Evolutionary conservation across 2,329 filamentous ascomycete genomes (phyloP).

Genomic region (Xylariales sp.): DNA sequence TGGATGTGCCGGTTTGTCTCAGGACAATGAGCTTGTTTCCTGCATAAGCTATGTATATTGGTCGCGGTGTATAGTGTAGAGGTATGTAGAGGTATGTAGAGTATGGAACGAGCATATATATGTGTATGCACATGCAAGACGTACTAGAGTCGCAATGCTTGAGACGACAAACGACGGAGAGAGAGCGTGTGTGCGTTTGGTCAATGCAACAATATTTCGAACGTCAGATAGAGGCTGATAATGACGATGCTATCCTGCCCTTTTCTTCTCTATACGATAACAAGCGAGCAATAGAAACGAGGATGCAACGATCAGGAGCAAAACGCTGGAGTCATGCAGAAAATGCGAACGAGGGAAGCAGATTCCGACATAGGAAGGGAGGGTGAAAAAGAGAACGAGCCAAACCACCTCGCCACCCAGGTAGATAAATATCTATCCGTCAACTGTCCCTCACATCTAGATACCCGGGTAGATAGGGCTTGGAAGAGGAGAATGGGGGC

Average conservation of each 20-base stretch:
- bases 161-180: conserved; percentile 13
- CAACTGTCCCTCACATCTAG: neutral
- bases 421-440: neutral
- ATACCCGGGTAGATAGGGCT: no score
- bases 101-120: neutral
- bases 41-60: conserved; percentile 10
- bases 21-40: conserved; percentile 26
- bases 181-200: conserved; percentile 10
- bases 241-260: conserved; percentile 20
- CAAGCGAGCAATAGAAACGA: neutral
- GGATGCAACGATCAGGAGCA: neutral
- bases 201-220: conserved; percentile 22
- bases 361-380: neutral
- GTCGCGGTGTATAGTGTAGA: neutral
- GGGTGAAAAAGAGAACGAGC: neutral
- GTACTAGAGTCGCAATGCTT: conserved; percentile 19
- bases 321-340: neutral
- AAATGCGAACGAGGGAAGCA: neutral
- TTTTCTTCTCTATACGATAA: neutral
- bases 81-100: neutral
- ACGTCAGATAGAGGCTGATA: conserved; percentile 24
- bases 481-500: neutral
- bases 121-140: conserved; percentile 23
- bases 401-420: neutral
- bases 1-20: conserved; percentile 22